A percentile compares a stretch with the other conserved stretches of the same genome.
phyloP scores from a whole-genome alignment of 2,329 filamentous ascomycete species.

The Dryadomyces sulphureus region DNA sequence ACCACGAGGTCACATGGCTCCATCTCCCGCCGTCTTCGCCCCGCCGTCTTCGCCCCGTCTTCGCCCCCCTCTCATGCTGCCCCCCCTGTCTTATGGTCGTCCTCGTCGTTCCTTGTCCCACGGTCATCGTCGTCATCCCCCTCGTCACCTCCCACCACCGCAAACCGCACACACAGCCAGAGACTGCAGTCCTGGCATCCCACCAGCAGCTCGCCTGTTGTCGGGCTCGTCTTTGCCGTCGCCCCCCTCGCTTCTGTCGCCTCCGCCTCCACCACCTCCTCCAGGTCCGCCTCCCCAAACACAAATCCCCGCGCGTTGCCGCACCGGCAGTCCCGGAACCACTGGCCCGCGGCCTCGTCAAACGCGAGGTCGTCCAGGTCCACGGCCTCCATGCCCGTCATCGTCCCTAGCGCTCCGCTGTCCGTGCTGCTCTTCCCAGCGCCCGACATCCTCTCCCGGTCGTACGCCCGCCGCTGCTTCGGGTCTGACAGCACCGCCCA shows the following conservation, averaged over 20 bases:
- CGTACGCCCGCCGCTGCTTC: conserved; percentile 35
- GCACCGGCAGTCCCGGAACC: conserved; percentile 47
- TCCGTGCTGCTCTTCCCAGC: conserved; percentile 1
- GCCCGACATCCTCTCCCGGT: conserved; percentile 23
- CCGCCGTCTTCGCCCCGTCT: neutral
- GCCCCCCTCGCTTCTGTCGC: conserved; percentile 2
- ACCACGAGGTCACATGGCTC: no score
- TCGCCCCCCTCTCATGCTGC: neutral
- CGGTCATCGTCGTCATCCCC: neutral
- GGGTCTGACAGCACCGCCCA: conserved; percentile 40
- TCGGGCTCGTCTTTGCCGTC: no score
- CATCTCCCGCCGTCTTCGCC: neutral
- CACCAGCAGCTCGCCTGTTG: conserved; percentile 44
- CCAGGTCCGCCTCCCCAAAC: conserved; percentile 43
- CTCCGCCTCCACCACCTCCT: conserved; percentile 24
- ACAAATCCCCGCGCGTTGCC: conserved; percentile 47
- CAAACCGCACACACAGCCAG: conserved; percentile 51
- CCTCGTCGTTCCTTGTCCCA: neutral
- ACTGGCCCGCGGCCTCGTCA: conserved; percentile 26
- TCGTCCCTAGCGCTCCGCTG: conserved; percentile 10
- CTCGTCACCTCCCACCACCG: conserved; percentile 25
- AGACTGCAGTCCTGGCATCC: conserved; percentile 53
- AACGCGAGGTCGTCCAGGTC: conserved; percentile 50
- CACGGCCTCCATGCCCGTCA: conserved; percentile 45
- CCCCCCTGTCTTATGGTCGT: neutral